A percentile compares a stretch with the other conserved stretches of the same genome.
These are phyloP conservation scores for Penicillium hesseltinei DNA, from an alignment of 2,329 filamentous ascomycete species.

Conservation along the genomic window DNA sequence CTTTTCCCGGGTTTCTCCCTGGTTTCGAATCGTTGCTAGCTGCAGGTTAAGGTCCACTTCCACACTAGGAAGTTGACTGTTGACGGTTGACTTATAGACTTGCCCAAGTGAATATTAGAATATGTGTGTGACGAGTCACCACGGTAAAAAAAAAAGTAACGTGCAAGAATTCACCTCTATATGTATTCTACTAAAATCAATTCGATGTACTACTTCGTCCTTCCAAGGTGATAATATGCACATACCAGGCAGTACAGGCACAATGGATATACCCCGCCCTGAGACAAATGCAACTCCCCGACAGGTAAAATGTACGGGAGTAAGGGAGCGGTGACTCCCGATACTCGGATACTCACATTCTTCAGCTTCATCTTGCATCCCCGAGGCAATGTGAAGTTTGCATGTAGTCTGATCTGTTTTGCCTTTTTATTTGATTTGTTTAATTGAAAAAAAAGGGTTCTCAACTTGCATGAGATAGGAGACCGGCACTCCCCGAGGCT, in stretches of 20 bases:
- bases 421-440: background rate
- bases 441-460: too few relatives aligned
- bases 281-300: conserved; percentile 5
- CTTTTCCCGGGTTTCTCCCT: background rate
- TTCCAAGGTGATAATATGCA: conserved; percentile 1
- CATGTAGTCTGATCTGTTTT: background rate
- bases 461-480: background rate
- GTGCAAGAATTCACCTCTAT: background rate
- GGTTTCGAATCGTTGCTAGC: conserved; percentile 7
- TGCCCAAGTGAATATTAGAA: background rate
- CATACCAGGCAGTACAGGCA: conserved; percentile 2
- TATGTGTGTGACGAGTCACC: background rate
- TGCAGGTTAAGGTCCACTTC: conserved; percentile 1
- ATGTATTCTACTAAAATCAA: background rate
- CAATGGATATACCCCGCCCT: conserved; percentile 4
- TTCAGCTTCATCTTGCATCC: conserved; percentile 6
- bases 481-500: conserved; percentile 8
- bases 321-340: conserved; percentile 5
- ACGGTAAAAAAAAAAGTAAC: background rate
- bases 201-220: background rate
- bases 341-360: conserved; percentile 6
- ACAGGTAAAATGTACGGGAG: background rate
- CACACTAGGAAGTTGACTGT: conserved; percentile 5
- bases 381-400: conserved; percentile 1
- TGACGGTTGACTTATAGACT: background rate